A percentile compares a stretch with the other conserved stretches of the same genome.
These are phyloP conservation scores for Russula sp. DNA, from an alignment of 768 basidiomycete species.

Conservation along the genomic window DNA sequence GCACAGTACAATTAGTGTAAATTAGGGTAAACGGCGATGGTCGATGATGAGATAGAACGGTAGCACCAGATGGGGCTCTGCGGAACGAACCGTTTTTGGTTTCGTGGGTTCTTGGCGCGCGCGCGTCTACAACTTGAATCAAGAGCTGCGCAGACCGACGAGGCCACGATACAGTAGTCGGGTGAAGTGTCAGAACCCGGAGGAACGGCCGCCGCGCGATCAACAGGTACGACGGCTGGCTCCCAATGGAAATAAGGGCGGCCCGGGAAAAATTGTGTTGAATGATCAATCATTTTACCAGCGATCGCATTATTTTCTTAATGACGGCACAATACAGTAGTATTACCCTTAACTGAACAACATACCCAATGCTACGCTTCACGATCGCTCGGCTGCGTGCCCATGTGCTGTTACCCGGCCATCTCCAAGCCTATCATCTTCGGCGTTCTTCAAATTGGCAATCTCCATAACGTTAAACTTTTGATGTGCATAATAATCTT, in stretches of 20 bases:
- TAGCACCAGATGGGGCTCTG: too few species aligned
- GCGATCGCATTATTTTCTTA: not conserved
- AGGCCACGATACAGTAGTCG: too few species aligned
- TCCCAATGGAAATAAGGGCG: too few species aligned
- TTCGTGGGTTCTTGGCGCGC: too few species aligned
- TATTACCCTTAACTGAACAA: not conserved
- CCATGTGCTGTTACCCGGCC: conserved; percentile 28
- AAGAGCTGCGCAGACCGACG: too few species aligned
- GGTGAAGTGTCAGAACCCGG: conserved; percentile 32
- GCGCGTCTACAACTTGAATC: too few species aligned
- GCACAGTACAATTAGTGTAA: too few species aligned
- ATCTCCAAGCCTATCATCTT: conserved; percentile 32
- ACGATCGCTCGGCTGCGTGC: not conserved
- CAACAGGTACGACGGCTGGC: too few species aligned
- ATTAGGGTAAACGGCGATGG: too few species aligned
- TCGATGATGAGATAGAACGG: too few species aligned
- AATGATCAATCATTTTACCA: not conserved
- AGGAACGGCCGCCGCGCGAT: not conserved
- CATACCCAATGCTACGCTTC: not conserved
- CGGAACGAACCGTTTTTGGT: too few species aligned
- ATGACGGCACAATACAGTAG: not conserved
- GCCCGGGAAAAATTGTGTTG: too few species aligned
- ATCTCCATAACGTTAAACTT: conserved; percentile 81
- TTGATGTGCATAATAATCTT: conserved; percentile 61
- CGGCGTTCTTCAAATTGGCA: conserved; percentile 40